phyloP scores from a whole-genome alignment of 1,284 basidiomycete genomes.

The Flammula alnicola region DNA sequence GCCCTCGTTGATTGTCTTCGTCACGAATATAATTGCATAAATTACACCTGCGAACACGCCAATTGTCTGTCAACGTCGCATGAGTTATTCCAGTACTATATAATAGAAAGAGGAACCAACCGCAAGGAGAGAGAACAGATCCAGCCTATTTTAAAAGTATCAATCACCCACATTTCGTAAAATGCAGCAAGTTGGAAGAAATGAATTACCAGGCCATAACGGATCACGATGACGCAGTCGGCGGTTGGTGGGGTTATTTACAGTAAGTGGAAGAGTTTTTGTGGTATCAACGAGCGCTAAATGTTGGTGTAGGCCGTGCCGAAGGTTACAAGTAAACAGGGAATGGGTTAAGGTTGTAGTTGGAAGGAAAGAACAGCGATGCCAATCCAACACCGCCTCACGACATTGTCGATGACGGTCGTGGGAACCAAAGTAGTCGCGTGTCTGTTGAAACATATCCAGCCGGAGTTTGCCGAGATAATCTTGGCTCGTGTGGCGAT shows the following conservation, averaged over 20 bases:
- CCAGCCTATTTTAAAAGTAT: conserved; percentile 5
- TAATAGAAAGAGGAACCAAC: neutral
- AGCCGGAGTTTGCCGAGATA: too few species aligned
- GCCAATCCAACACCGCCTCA: neutral
- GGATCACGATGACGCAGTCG: neutral
- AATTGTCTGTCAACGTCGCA: too few species aligned
- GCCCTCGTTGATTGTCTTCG: conserved; percentile 41
- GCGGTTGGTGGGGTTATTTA: neutral
- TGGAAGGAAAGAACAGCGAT: neutral
- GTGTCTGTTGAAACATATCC: too few species aligned
- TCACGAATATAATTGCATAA: conserved; percentile 41
- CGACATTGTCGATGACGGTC: neutral
- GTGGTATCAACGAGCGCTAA: neutral
- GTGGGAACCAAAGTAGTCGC: neutral
- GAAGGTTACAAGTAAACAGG: neutral
- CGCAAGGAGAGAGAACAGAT: conserved; percentile 4
- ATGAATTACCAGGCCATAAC: conserved; percentile 2
- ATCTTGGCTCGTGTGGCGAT: neutral
- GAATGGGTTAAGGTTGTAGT: neutral
- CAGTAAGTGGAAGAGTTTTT: neutral
- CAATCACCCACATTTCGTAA: neutral
- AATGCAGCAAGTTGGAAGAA: neutral
- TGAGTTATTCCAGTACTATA: neutral
- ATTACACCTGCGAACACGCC: conserved; percentile 47
- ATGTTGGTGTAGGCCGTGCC: neutral